Evolutionary conservation across 495 filamentous ascomycete species (phyloP).

Genomic region (Penicillium verhagenii): DNA sequence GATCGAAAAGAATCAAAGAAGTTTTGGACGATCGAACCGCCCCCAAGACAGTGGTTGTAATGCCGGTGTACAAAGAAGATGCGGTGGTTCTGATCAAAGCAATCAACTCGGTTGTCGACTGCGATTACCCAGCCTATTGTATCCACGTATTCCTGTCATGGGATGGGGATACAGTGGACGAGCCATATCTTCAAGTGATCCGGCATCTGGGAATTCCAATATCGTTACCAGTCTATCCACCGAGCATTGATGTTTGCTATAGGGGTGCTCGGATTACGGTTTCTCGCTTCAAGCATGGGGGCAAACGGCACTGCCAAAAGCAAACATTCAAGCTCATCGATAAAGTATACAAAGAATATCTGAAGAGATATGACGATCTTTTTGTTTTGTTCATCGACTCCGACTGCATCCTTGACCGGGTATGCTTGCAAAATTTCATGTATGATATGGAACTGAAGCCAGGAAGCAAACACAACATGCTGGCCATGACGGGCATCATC

Average conservation of each 20-base stretch:
- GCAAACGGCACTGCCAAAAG: constrained; percentile 93
- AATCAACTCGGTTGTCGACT: constrained; percentile 88
- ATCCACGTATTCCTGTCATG: constrained; percentile 97
- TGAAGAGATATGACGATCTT: constrained; percentile 84
- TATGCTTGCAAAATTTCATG: constrained; percentile 97
- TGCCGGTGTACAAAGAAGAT: constrained; percentile 96
- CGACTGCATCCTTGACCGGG: constrained; percentile 90
- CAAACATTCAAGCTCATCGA: constrained; percentile 93
- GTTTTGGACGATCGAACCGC: constrained; percentile 81
- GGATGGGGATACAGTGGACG: constrained; percentile 85
- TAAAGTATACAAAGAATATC: constrained; percentile 85
- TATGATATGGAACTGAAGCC: constrained; percentile 99
- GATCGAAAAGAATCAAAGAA: constrained; percentile 76
- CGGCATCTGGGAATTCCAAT: constrained; percentile 84
- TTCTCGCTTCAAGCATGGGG: constrained; percentile 90
- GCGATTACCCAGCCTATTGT: constrained; percentile 90
- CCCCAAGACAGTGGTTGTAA: constrained; percentile 94
- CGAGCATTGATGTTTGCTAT: constrained; percentile 89
- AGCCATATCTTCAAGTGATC: constrained; percentile 85
- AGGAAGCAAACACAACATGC: constrained; percentile 87
- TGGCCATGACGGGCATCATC: constrained; percentile 98
- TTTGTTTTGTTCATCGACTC: constrained; percentile 98
- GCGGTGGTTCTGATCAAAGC: constrained; percentile 84
- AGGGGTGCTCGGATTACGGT: constrained; percentile 81
- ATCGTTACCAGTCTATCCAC: constrained; percentile 73